phyloP scores from a whole-genome alignment of 345 rosid species.

The Melaleuca quinquenervia region DNA sequence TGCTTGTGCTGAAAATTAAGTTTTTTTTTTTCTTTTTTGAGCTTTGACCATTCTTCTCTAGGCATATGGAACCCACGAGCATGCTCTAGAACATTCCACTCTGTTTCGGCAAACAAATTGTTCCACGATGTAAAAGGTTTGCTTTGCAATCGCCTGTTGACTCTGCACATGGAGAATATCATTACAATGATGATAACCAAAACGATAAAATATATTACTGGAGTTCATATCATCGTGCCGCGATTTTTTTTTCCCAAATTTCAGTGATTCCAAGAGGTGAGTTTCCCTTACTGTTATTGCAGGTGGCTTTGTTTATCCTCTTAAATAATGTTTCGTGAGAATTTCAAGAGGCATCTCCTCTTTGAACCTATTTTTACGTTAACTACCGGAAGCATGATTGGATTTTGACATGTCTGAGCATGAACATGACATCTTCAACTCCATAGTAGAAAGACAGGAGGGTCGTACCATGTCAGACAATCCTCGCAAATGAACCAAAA shows the following conservation, averaged over 20 bases:
- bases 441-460: background rate
- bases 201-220: background rate
- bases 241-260: background rate
- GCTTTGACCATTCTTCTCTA: background rate
- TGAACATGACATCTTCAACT: background rate
- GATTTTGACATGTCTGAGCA: background rate
- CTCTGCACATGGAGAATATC: background rate
- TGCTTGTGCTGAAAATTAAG: background rate
- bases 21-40: background rate
- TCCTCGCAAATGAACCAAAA: background rate
- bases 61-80: background rate
- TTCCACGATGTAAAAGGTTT: background rate
- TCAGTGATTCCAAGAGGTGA: background rate
- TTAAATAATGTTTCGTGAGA: background rate
- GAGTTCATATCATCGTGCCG: background rate
- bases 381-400: background rate
- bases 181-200: background rate
- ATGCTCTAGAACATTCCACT: background rate
- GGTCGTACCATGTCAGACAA: background rate
- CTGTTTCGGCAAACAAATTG: background rate
- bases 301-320: background rate
- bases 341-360: background rate
- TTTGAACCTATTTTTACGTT: background rate
- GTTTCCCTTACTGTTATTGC: background rate
- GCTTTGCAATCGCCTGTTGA: background rate